Percentiles rank a stretch among this genome's conserved stretches.
Conservation (phyloP, 257 asterid genomes). For the Phtheirospermum japonicum region DNA sequence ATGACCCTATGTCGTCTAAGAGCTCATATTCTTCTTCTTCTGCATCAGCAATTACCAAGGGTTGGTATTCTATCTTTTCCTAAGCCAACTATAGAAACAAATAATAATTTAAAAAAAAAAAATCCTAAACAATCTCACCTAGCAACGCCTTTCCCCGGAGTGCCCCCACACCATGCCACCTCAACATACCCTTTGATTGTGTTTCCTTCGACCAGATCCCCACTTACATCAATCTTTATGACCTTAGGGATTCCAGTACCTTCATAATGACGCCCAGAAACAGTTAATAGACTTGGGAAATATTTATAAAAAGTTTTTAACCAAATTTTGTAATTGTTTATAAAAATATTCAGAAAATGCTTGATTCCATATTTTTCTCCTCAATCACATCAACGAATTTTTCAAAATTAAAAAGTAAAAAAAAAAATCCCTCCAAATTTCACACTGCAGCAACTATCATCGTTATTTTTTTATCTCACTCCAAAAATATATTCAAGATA, state of each 20-base stretch:
- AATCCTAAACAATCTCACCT: constrained; percentile 53
- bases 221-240: constrained; percentile 71
- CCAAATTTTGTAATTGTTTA: neutral
- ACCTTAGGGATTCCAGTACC: constrained; percentile 95
- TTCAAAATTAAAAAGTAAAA: too few species aligned
- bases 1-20: constrained; percentile 83
- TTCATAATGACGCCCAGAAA: constrained; percentile 33
- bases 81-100: constrained; percentile 67
- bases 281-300: constrained; percentile 17
- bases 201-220: constrained; percentile 89
- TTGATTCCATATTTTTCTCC: too few species aligned
- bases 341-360: too few species aligned
- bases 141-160: constrained; percentile 92
- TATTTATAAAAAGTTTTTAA: constrained; percentile 11
- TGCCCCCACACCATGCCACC: constrained; percentile 99
- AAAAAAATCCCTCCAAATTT: too few species aligned
- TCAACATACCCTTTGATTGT: constrained; percentile 65
- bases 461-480: too few species aligned
- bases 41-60: constrained; percentile 86
- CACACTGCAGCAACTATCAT: too few species aligned
- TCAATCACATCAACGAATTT: too few species aligned
- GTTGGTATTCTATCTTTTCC: constrained; percentile 87
- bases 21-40: constrained; percentile 82
- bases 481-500: neutral
- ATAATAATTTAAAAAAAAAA: constrained; percentile 25